Base-by-base conservation (phyloP, 208 protist genomes). In the Vickermania ingenoplastis region DNA sequence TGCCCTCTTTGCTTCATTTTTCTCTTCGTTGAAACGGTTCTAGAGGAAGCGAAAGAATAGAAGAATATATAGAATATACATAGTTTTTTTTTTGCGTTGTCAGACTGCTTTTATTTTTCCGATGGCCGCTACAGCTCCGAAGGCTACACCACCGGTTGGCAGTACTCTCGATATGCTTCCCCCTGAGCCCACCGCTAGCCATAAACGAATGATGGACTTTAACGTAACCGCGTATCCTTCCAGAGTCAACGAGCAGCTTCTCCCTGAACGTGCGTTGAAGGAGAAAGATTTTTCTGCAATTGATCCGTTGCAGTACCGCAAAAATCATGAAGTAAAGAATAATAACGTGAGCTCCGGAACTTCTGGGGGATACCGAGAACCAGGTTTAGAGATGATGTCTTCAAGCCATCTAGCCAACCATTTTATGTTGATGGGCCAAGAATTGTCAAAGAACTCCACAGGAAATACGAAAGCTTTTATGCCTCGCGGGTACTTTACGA, bases 211-310 rank as follows among this genome's bases (percentile, higher is more conserved):
- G 24, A 77, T 73, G 63, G 81, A 89, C 31, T 53, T 86, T n/a
- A 76, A 92, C 69, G 63, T 89, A 59, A 92, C 85, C 7, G 85
- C 63, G 21, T 92, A 78, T 60, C 85, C 85, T 0, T 68, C 62
- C 49, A 41, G 77, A 17, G 27, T 92, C n/a, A 92, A 92, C 58
- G 63, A 66, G 1, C 69, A 61, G 27, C 67, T 75, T 41, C 64
- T 86, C 28, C 80, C 80, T 4, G 58, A 31, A 3, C 67, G 69
- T 53, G 52, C 65, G 1, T 73, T 58, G 17, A 28, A 28, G 31
- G 72, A 51, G 53, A 67, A 53, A 26, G 79, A 85, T 48, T 74
- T 81, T 49, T 69, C 65, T 23, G 59, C 67, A 3, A 77, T 81
- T 25, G 72, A 83, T 31, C 74, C 74, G 0, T 30, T 69, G 50